These are phyloP conservation scores for Plasmodium cynomolgi DNA, from an alignment of 169 alveolate species.

Conservation along the genomic window DNA sequence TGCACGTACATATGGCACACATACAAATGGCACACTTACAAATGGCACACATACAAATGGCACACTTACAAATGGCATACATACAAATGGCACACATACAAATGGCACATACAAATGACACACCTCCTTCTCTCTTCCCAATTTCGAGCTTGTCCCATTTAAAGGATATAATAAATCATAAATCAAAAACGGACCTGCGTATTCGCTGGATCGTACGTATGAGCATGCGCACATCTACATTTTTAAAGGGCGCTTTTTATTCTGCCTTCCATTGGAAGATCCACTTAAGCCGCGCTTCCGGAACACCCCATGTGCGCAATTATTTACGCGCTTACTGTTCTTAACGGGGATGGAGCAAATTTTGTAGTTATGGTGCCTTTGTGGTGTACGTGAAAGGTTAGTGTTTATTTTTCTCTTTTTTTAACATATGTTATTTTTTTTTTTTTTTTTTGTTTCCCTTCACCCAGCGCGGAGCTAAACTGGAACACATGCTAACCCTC, in stretches of 20 bases:
- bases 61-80: neutral
- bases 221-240: slow-evolving; percentile 3
- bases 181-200: neutral
- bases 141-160: neutral
- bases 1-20: neutral
- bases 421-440: neutral
- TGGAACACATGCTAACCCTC: neutral
- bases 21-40: too few relatives aligned
- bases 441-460: neutral
- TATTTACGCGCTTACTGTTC: neutral
- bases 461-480: neutral
- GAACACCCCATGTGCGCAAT: neutral
- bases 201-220: neutral
- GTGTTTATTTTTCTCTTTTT: neutral
- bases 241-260: neutral
- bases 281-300: neutral
- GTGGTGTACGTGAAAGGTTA: neutral
- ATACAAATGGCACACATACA: too few relatives aligned
- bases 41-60: too few relatives aligned
- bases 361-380: neutral
- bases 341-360: neutral
- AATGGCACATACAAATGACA: too few relatives aligned
- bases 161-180: neutral
- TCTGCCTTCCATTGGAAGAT: neutral
- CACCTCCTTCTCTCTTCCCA: neutral